Conservation (phyloP, 257 asterid genomes). For the Ocimum tenuiflorum region DNA sequence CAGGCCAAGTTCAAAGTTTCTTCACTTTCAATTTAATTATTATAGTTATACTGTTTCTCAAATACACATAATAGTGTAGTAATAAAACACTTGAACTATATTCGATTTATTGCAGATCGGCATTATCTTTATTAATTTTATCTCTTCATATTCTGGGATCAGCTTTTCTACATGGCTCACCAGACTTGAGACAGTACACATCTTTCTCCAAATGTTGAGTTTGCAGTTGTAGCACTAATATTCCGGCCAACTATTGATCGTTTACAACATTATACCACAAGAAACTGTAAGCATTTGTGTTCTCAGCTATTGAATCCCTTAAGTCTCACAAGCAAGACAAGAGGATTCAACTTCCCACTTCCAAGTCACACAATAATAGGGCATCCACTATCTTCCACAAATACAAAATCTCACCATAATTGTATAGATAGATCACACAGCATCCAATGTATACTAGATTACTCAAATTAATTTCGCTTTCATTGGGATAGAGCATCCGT, state of each 20-base stretch:
- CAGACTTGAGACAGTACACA: too few species aligned
- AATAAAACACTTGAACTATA: too few species aligned
- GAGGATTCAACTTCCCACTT: neutral
- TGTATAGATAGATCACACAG: neutral
- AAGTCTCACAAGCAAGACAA: neutral
- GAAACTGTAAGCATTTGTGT: neutral
- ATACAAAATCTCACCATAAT: too few species aligned
- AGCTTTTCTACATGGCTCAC: too few species aligned
- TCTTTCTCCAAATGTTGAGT: too few species aligned
- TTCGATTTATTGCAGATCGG: too few species aligned
- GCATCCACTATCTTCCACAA: constrained; percentile 3
- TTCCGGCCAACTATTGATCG: too few species aligned
- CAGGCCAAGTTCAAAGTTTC: neutral
- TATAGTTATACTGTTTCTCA: neutral
- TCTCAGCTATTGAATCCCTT: neutral
- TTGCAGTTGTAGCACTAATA: too few species aligned
- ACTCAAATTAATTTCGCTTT: constrained; percentile 3
- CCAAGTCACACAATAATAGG: neutral
- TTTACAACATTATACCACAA: too few species aligned
- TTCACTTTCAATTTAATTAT: neutral
- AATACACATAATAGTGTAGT: too few species aligned
- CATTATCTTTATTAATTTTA: too few species aligned
- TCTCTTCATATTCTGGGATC: too few species aligned
- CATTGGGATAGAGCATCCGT: neutral
- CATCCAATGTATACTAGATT: constrained; percentile 4